Base-by-base conservation (phyloP, 805 yeast species). In the Schwanniomyces pseudopolymorphus region DNA sequence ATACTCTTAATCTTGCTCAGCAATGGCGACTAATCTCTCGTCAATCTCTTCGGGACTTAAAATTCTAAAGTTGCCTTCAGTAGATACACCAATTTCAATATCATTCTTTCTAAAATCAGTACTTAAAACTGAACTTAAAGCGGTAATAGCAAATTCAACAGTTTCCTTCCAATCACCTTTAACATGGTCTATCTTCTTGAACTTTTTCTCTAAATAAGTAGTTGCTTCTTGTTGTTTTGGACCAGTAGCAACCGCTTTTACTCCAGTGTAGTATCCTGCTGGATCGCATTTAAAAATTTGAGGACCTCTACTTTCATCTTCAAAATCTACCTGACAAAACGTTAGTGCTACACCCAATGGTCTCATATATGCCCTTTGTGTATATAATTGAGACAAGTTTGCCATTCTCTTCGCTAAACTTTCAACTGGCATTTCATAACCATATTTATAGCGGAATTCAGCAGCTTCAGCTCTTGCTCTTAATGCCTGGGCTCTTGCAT, bases 351-450 rank as follows among this genome's bases (percentile, higher is more conserved):
- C 97, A 33, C 99, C 99, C 55, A 90, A 76, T 21, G 99, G 99
- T 69, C 99, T 83, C 98, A 94, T 94, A 69, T 92, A 92, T 9
- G 98, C 98, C 63, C 97, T 80, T 71, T 94, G 99, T 36, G 99
- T 94, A 69, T 90, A 94, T 52, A 94, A 81, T 74, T 94, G 99
- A 42, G 96, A 87, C 62, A 90, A 72, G 66, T 94, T 94, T 46
- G 98, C 98, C 87, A 94, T 85, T 65, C 97, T 80, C 72, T 92
- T 92, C 35, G 97, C 88, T 59, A 91, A 74, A 22, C 87, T 89
- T 62, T 89, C 97, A 52, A 88, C 89, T 2, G 98, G 98, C 89
- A 94, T 91, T 63, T 89, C 97, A 64, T 90, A 94, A 35, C 99
- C 99, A 66, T 89, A 88, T 64, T 88, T 86, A 74, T 92, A 92